phyloP scores from a whole-genome alignment of 768 basidiomycete genomes.

The Boletus sp. region DNA sequence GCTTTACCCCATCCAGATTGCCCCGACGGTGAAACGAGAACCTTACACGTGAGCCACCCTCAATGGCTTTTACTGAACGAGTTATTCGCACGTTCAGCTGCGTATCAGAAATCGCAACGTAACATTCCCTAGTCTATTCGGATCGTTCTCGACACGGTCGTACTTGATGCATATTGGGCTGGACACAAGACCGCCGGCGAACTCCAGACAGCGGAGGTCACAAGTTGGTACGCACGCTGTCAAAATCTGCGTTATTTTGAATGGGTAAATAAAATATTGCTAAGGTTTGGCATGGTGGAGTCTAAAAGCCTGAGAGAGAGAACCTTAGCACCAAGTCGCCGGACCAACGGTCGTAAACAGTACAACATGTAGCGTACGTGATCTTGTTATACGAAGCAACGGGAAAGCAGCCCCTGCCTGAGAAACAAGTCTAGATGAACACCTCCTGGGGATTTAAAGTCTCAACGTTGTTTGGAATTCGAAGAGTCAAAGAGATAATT shows the following conservation, averaged over 20 bases:
- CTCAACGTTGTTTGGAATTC: slow-evolving; percentile 10
- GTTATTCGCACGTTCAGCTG: slow-evolving; percentile 13
- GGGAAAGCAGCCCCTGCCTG: slow-evolving; percentile 20
- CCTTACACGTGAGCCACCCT: slow-evolving; percentile 11
- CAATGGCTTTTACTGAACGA: not conserved
- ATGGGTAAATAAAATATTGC: slow-evolving; percentile 8
- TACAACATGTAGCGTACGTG: slow-evolving; percentile 25
- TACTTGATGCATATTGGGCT: slow-evolving; percentile 4
- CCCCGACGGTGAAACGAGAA: slow-evolving; percentile 9
- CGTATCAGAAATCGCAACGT: slow-evolving; percentile 4
- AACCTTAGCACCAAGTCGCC: not conserved
- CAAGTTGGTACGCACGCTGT: slow-evolving; percentile 25
- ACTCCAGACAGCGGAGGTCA: slow-evolving; percentile 13
- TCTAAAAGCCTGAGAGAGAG: slow-evolving; percentile 29
- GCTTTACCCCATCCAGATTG: slow-evolving; percentile 9
- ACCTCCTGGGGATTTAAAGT: slow-evolving; percentile 8
- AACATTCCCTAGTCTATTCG: slow-evolving; percentile 9
- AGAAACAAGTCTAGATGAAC: slow-evolving; percentile 16
- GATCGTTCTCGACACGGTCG: slow-evolving; percentile 12
- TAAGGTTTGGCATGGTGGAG: slow-evolving; percentile 13
- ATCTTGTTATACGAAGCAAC: slow-evolving; percentile 19
- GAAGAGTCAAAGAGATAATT: slow-evolving; percentile 8
- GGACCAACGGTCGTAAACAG: slow-evolving; percentile 13
- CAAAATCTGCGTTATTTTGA: slow-evolving; percentile 12
- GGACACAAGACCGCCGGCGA: slow-evolving; percentile 8